Evolutionary conservation across 2,329 filamentous ascomycete species (phyloP), one percentile per base, ranked within the genome.

Genomic region (Diaporthe caulivora): DNA sequence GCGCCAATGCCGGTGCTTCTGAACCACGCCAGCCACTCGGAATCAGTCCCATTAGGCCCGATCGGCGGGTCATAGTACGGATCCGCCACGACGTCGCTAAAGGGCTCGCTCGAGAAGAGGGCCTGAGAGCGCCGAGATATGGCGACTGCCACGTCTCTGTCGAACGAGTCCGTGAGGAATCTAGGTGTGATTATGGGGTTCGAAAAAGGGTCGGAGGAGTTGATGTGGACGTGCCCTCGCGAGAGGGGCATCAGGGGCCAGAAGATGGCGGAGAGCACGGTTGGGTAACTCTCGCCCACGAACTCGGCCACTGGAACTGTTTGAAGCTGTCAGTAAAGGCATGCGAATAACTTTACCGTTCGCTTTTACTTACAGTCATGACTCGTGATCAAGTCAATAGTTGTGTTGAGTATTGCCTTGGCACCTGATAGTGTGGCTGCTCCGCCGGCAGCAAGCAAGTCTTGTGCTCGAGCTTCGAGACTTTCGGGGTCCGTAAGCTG

Each of bases 231-330:
- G 42, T 79, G 74, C 1, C 77, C 78, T 13, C 77, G 73, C 1
- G 77, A 79, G 2, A 79, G 54, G 9, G 78, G 76, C 71, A 78
- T 73, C 8, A 77, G 71, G 3, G 78, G 77, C 78, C 77, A 78
- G 60, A 77, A 79, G 15, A 72, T 72, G 13, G 71, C 74, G 21
- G 70, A 64, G 49, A 78, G 72, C 2, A 76, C 49, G 9, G 75
- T 75, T 5, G 75, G 31, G 7, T 42, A 72, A 17, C 68, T 72
- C 44, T 74, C 69, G 7, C 68, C 60, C 2, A 77, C 51, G 37
- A 79, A 67, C n/a, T 79, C 77, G 2, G 70, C 75, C 3, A 78
- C 70, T 1, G 77, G 77, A 10, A 78, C 78, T 78, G 24, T 21
- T 13, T 17, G 17, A 3, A 3, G 1, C 5, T 69, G 42, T 44